phyloP scores from a whole-genome alignment of 805 yeast species.

The Nematodospora valgi region DNA sequence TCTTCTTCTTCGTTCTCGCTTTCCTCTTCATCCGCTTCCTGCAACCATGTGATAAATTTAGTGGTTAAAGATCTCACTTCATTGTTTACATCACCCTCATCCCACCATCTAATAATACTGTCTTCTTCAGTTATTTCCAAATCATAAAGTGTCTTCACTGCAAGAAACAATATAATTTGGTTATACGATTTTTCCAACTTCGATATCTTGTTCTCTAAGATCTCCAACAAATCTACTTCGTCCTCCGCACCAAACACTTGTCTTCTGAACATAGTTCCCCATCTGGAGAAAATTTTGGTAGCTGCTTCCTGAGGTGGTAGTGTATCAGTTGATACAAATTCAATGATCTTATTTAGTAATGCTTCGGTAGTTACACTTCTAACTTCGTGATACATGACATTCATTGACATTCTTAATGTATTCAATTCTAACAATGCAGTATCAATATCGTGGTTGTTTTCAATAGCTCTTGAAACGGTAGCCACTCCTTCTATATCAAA shows the following conservation, averaged over 20 bases:
- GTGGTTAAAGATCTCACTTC: conserved; percentile 55
- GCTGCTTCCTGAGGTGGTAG: conserved; percentile 74
- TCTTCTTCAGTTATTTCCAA: conserved; percentile 82
- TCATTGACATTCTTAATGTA: conserved; percentile 96
- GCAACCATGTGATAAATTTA: conserved; percentile 84
- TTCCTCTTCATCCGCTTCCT: conserved; percentile 68
- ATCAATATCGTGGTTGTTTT: conserved; percentile 87
- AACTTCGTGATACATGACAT: conserved; percentile 91
- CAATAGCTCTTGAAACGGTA: conserved; percentile 87
- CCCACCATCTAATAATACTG: conserved; percentile 81
- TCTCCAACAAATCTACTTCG: conserved; percentile 64
- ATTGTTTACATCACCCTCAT: conserved; percentile 32
- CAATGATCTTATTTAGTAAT: conserved; percentile 62
- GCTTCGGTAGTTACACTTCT: conserved; percentile 78
- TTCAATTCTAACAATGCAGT: conserved; percentile 90
- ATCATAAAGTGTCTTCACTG: conserved; percentile 66
- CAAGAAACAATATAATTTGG: conserved; percentile 50
- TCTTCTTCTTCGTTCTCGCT: conserved; percentile 31
- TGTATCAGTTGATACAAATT: conserved; percentile 75
- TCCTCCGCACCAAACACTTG: conserved; percentile 83
- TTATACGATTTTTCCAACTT: conserved; percentile 37
- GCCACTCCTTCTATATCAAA: conserved; percentile 90
- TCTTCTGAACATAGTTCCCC: conserved; percentile 80
- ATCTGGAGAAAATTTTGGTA: conserved; percentile 67
- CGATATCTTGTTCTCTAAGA: conserved; percentile 45